A percentile compares a stretch with the other conserved stretches of the same genome.
phyloP scores from a whole-genome alignment of 139 green algal species.

The Chlamydomonas applanata region DNA sequence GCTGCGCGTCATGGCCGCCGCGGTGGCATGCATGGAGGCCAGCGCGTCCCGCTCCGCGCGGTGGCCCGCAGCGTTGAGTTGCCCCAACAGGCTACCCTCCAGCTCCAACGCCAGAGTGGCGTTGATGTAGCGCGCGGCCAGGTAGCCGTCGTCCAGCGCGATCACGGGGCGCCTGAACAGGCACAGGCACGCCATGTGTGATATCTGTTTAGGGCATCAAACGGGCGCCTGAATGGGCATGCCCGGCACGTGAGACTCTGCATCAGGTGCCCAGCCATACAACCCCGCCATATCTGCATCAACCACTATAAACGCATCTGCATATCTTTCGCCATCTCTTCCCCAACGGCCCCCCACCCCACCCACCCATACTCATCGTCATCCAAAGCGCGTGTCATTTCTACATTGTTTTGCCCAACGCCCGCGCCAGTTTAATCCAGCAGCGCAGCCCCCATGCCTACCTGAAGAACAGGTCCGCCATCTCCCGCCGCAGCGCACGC shows the following conservation, averaged over 20 bases:
- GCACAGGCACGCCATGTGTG: not conserved
- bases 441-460: too few species aligned
- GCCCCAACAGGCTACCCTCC: constrained; percentile 21
- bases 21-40: not conserved
- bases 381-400: not conserved
- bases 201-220: too few species aligned
- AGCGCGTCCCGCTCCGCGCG: constrained; percentile 10
- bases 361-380: not conserved
- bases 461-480: constrained; percentile 42
- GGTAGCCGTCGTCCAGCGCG: constrained; percentile 35
- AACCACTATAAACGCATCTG: too few species aligned
- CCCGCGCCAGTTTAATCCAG: too few species aligned
- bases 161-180: constrained; percentile 19
- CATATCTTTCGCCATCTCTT: too few species aligned
- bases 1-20: too few species aligned
- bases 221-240: too few species aligned
- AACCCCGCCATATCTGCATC: too few species aligned
- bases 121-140: constrained; percentile 27
- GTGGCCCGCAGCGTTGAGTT: constrained; percentile 9
- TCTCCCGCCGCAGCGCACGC: constrained; percentile 29
- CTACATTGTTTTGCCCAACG: too few species aligned
- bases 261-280: too few species aligned
- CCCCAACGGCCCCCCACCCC: too few species aligned
- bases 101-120: constrained; percentile 29
- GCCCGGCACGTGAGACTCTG: too few species aligned